Evolutionary conservation across 78 protist genomes (phyloP), one percentile per base, ranked within the genome.

Genomic region (Dictyostelium intermedium): DNA sequence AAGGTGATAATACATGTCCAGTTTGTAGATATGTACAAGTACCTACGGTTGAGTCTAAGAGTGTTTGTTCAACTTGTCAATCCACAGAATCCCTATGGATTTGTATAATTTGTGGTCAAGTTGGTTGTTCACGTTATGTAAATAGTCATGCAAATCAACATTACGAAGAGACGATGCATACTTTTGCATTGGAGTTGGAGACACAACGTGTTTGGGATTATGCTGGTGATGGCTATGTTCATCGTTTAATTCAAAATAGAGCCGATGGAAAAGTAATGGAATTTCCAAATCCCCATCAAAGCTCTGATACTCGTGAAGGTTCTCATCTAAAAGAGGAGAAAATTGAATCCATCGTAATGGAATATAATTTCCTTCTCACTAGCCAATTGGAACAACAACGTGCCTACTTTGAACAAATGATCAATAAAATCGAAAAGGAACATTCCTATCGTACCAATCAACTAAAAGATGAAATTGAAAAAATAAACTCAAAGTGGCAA

Each of bases 131-230:
- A 10, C 72, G 99, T 50, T 97, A 96, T 77, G 45, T 47, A 30
- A 93, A 85, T 37, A 43, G 72, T n/a, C 99, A 99, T 89, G 98
- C 99, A 45, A 83, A 76, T 37, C 61, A 76, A 45, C 99, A 99
- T 84, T 98, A 93, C 82, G 43, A 60, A n/a, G 96, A 82, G n/a
- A 96, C 98, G 6, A 72, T 70, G 84, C 99, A 99, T 83, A 61
- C 93, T 3, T 98, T 95, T 72, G 95, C 98, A 34, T 60, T 99
- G 82, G 98, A 98, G 60, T 69, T 98, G 16, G 97, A 91, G 11
- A 96, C 98, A 35, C 95, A 96, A 83, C 86, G 98, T 30, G 98
- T 98, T 63, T 99, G 99, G 99, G 99, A 99, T 92, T 99, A 98
- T 78, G 96, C 85, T 1, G 98, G 98, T 69, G 99, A 98, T 80